Percentiles rank a stretch among this genome's conserved stretches.
These are phyloP conservation scores for Schizochytrium sp. DNA, from an alignment of 108 stramenopile genomes.

Conservation along the genomic window DNA sequence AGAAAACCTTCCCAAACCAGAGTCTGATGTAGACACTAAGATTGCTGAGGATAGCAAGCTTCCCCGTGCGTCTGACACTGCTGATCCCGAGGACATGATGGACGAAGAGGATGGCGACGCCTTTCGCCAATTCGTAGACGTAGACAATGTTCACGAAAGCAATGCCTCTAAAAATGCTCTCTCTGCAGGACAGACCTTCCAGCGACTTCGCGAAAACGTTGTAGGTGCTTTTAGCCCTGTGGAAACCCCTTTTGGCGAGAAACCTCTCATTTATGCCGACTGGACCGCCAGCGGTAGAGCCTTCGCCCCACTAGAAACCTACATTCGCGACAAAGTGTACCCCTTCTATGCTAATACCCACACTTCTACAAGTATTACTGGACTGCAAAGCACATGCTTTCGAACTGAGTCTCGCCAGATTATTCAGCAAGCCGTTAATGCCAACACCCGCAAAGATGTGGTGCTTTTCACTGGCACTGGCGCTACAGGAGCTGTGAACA, in stretches of 20 bases:
- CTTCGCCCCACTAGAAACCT: conserved; percentile 15
- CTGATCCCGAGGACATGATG: not conserved
- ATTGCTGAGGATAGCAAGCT: too few relatives aligned
- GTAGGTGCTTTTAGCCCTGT: not conserved
- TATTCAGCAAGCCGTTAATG: conserved; percentile 54
- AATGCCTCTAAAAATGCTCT: not conserved
- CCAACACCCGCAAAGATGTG: conserved; percentile 85
- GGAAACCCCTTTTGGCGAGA: conserved; percentile 13
- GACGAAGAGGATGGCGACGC: conserved; percentile 5
- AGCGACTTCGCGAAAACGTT: not conserved
- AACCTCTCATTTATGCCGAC: conserved; percentile 59
- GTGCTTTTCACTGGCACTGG: conserved; percentile 96
- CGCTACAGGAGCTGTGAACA: conserved; percentile 87
- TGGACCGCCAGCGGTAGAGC: conserved; percentile 61
- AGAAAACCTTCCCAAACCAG: too few relatives aligned
- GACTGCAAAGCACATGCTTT: conserved; percentile 70
- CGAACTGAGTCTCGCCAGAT: conserved; percentile 72
- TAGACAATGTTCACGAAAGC: not conserved
- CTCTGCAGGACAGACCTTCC: not conserved
- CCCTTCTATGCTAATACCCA: conserved; percentile 76
- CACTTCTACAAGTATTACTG: conserved; percentile 66
- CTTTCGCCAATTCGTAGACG: conserved; percentile 50
- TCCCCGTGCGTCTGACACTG: too few relatives aligned
- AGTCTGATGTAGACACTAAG: too few relatives aligned
- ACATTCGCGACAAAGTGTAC: conserved; percentile 54